phyloP scores from a whole-genome alignment of 768 basidiomycete species.

The Multifurca ochricompacta region DNA sequence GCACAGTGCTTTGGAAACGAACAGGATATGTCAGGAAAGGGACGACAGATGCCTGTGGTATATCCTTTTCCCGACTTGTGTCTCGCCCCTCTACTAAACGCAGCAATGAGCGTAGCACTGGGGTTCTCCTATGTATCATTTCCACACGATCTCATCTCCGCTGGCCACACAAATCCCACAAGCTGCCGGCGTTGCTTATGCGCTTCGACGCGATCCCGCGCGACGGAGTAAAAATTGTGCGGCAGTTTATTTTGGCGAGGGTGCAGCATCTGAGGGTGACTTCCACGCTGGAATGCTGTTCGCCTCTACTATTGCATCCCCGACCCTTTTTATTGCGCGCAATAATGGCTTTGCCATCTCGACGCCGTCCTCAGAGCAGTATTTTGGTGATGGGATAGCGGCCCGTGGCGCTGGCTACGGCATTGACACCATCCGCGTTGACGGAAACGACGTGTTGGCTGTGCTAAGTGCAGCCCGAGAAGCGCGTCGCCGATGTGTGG shows the following conservation, averaged over 20 bases:
- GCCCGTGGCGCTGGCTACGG: slow-evolving; percentile 89
- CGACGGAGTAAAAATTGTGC: slow-evolving; percentile 69
- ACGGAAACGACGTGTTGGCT: slow-evolving; percentile 88
- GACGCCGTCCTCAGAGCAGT: slow-evolving; percentile 85
- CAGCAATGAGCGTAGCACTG: slow-evolving; percentile 51
- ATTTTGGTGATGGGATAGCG: slow-evolving; percentile 88
- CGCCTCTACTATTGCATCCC: slow-evolving; percentile 68
- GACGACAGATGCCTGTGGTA: slow-evolving; percentile 92
- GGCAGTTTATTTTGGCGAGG: slow-evolving; percentile 89
- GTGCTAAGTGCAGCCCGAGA: slow-evolving; percentile 69
- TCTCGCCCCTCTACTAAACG: not conserved
- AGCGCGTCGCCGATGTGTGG: slow-evolving; percentile 61
- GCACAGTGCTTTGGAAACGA: slow-evolving; percentile 86
- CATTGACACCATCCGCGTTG: slow-evolving; percentile 84
- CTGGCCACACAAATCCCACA: slow-evolving; percentile 93
- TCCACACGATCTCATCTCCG: slow-evolving; percentile 91
- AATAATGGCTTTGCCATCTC: slow-evolving; percentile 95
- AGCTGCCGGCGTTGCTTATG: slow-evolving; percentile 89
- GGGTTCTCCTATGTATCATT: slow-evolving; percentile 75
- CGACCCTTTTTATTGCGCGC: slow-evolving; percentile 65
- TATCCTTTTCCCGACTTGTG: slow-evolving; percentile 19
- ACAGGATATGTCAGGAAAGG: slow-evolving; percentile 74
- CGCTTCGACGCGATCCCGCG: slow-evolving; percentile 68
- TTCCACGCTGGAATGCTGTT: slow-evolving; percentile 88
- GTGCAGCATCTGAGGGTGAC: slow-evolving; percentile 90